Evolutionary conservation across 495 filamentous ascomycete species (phyloP).

Genomic region (Aspergillus ellipticus): DNA sequence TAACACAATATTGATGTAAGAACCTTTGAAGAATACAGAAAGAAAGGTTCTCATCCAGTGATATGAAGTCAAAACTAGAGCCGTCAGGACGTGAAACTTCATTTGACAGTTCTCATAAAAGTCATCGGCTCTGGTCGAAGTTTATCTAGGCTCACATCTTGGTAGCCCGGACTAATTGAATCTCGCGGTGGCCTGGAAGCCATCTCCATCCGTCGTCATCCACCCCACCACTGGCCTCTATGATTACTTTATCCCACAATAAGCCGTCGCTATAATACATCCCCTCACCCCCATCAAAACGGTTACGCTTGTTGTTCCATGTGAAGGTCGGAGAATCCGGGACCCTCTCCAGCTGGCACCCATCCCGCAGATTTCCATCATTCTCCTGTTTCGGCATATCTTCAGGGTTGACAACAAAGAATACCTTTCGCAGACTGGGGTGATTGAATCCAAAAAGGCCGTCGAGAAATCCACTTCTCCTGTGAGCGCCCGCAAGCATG

Average conservation of each 20-base stretch:
- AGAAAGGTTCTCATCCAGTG: too few species aligned
- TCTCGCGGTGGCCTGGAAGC: background rate
- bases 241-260: background rate
- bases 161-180: background rate
- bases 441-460: too few species aligned
- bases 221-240: background rate
- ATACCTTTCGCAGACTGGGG: background rate
- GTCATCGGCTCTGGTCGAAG: background rate
- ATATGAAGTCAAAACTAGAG: too few species aligned
- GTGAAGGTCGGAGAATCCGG: background rate
- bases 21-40: too few species aligned
- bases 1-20: too few species aligned
- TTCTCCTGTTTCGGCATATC: background rate
- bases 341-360: background rate
- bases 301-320: background rate
- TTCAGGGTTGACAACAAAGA: background rate
- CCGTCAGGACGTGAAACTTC: too few species aligned
- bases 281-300: background rate
- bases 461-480: background rate
- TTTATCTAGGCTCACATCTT: background rate
- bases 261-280: background rate
- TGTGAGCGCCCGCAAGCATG: background rate
- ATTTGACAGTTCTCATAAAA: background rate
- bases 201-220: background rate
- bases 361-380: background rate